Evolutionary conservation across 768 basidiomycete species (phyloP).

Genomic region (Boletus subcaerulescens): DNA sequence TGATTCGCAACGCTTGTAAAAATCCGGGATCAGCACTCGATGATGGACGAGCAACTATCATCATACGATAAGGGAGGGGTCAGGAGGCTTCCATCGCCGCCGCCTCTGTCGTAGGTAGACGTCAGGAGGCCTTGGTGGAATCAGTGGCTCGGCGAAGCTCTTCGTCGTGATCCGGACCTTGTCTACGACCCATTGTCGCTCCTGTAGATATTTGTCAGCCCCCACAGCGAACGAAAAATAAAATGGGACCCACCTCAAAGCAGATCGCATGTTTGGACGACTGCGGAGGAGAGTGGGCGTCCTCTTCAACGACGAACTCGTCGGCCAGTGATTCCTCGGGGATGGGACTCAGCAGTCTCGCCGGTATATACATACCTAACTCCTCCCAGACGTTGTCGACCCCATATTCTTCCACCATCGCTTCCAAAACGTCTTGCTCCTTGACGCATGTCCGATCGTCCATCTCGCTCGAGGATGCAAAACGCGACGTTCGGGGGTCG

Average conservation of each 20-base stretch:
- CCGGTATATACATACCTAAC: neutral
- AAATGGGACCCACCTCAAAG: no score
- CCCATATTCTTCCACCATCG: neutral
- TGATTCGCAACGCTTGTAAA: neutral
- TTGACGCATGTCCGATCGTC: neutral
- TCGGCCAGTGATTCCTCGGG: conserved; percentile 7
- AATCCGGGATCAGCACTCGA: neutral
- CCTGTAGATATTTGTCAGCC: no score
- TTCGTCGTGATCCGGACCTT: no score
- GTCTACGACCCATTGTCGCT: no score
- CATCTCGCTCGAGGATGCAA: neutral
- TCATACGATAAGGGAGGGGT: no score
- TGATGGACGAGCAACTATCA: neutral
- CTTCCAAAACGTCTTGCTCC: neutral
- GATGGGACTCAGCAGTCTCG: conserved; percentile 2
- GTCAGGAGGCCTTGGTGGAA: no score
- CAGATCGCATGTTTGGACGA: neutral
- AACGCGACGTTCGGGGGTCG: neutral
- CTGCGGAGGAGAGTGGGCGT: neutral
- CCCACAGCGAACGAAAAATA: no score
- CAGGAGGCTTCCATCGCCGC: no score
- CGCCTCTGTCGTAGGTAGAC: no score
- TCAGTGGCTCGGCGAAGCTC: no score
- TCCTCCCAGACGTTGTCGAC: neutral
- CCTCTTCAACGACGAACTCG: neutral